These are phyloP conservation scores for Blastocystis sp. DNA, from an alignment of 352 stramenopile genomes.

Conservation along the genomic window DNA sequence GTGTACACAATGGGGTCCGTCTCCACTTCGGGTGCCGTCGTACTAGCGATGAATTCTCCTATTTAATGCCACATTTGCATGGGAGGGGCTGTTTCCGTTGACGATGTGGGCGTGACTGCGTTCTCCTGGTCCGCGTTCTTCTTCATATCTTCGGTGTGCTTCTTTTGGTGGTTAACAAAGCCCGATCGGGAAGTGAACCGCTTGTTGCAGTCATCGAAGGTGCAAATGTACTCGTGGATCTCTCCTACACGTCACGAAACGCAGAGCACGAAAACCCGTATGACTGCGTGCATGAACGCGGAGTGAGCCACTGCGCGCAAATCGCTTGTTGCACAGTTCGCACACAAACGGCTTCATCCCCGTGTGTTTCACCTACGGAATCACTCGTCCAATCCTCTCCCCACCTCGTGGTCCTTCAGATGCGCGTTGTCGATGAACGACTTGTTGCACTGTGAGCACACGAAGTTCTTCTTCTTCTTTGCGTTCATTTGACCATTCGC, in stretches of 20 bases:
- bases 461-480: constrained; percentile 66
- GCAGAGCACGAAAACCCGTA: background rate
- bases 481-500: background rate
- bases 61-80: background rate
- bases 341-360: constrained; percentile 58
- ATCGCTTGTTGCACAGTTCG: constrained; percentile 61
- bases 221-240: constrained; percentile 41
- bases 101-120: background rate
- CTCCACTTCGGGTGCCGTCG: background rate
- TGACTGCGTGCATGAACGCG: constrained; percentile 58
- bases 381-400: background rate
- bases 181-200: constrained; percentile 49
- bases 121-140: background rate
- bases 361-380: constrained; percentile 52
- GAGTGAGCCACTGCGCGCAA: constrained; percentile 46
- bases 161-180: constrained; percentile 60
- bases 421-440: constrained; percentile 63
- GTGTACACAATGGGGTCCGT: background rate
- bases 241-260: background rate
- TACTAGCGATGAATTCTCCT: too few relatives aligned
- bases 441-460: constrained; percentile 54
- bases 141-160: constrained; percentile 41
- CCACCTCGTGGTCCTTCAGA: constrained; percentile 61
- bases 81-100: background rate
- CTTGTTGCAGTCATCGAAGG: constrained; percentile 36